phyloP scores from a whole-genome alignment of 306 rosid genomes.

The Cucurbita ficifolia region DNA sequence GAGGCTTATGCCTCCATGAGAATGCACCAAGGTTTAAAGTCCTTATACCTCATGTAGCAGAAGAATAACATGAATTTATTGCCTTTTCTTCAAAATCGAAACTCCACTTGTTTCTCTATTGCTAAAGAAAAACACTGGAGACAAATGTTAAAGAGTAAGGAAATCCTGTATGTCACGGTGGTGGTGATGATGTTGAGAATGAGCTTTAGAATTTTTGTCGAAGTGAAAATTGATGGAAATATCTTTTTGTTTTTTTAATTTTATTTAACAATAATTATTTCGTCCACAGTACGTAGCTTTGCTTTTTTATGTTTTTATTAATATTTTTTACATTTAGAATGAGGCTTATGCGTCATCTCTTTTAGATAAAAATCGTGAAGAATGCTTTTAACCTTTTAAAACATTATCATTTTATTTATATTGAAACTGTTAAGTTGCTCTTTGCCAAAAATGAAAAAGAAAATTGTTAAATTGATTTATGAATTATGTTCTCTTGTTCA shows the following conservation, averaged over 20 bases:
- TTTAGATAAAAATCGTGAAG: neutral
- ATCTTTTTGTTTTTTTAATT: neutral
- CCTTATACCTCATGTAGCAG: neutral
- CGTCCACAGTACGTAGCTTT: neutral
- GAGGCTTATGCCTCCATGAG: neutral
- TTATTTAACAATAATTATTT: neutral
- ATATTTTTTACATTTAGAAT: neutral
- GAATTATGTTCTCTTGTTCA: slow-evolving; percentile 26
- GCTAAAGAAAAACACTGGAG: neutral
- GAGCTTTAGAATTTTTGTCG: neutral
- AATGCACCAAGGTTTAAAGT: neutral
- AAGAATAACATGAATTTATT: neutral
- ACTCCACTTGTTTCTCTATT: neutral
- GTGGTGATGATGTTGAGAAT: neutral
- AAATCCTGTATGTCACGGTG: neutral
- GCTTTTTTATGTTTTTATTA: neutral
- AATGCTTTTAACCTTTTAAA: neutral
- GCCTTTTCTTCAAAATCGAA: neutral
- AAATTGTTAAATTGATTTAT: neutral
- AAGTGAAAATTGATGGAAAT: neutral
- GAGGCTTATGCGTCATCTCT: neutral
- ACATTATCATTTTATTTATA: neutral
- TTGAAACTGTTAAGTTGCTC: neutral
- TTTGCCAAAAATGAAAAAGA: neutral
- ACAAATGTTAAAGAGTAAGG: neutral